Evolutionary conservation across 805 yeast species (phyloP), one percentile per base, ranked within the genome.

Genomic region (Nadsonia fulvescens): DNA sequence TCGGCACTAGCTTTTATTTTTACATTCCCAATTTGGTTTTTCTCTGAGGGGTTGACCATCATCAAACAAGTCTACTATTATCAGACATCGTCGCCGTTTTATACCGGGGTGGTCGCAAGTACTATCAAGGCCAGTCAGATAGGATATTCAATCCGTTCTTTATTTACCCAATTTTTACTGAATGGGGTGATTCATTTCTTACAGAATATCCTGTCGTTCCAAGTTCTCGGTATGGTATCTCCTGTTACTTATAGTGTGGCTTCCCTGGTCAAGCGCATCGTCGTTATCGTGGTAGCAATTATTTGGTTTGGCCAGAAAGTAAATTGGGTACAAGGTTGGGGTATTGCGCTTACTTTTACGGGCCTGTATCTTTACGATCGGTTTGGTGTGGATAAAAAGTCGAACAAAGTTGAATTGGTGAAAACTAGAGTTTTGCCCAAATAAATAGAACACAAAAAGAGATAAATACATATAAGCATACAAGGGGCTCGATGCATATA

Each of bases 191-290:
- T 77, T 9, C 92, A 79, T 49, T 82, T 77, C 38, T 43, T 66
- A 19, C 94, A 82, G 50, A 73, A 83, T 20, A 53, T 81, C 44
- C 57, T 82, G 20, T 81, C 92, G 9, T 78, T 77, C 48, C 79
- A 76, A 51, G 56, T 82, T 16, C 51, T 82, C 23, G 89, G 92
- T 12, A 64, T 72, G 43, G 61, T 82, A 5, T 76, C 92, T 3
- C 78, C 94, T 0, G 70, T 82, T 8, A 67, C 89, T 3, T 82
- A 79, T 49, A 75, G 91, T 2, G 71, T 82, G 31, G 93, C 93
- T 3, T 70, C 78, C 22, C 63, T 82, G 65, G 64, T 82, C 66
- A 82, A 82, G 51, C 67, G 93, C 40, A 75, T 82, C n/a, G 75
- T 78, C 1, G 66, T 82, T 15, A 81, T 82, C 22, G 61, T 74